A percentile compares a stretch with the other conserved stretches of the same genome.
phyloP scores from a whole-genome alignment of 225 moss, liverwort and hornwort genomes.

The Lunularia cruciata region DNA sequence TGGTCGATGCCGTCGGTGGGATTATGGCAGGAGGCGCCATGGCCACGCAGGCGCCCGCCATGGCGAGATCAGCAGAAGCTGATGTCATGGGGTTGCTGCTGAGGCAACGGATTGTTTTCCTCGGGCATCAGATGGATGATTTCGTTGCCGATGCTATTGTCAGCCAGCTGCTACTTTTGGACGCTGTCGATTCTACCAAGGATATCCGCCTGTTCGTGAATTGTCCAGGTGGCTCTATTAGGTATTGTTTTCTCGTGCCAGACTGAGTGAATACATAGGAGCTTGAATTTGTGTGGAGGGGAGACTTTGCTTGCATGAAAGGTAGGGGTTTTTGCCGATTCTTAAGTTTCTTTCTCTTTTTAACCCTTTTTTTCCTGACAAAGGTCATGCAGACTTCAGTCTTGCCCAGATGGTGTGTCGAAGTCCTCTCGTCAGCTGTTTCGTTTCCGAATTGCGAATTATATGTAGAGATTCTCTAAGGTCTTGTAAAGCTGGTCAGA shows the following conservation, averaged over 20 bases:
- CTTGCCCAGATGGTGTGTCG: no score
- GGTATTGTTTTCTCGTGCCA: conserved; percentile 48
- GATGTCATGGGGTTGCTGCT: conserved; percentile 94
- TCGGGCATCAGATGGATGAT: conserved; percentile 96
- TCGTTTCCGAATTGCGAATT: no score
- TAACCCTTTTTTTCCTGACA: no score
- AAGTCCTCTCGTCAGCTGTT: no score
- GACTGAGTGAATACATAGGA: no score
- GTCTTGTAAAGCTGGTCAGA: no score
- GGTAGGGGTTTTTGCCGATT: neutral
- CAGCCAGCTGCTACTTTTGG: conserved; percentile 92
- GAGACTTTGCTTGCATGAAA: no score
- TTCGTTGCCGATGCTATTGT: conserved; percentile 90
- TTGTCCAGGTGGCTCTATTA: conserved; percentile 91
- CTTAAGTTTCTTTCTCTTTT: neutral
- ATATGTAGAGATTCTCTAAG: no score
- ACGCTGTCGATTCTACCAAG: conserved; percentile 84
- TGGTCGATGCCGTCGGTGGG: conserved; percentile 16
- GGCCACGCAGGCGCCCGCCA: conserved; percentile 68
- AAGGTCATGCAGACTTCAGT: no score
- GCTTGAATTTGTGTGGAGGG: no score
- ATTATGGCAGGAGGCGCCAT: conserved; percentile 38
- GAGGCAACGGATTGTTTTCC: conserved; percentile 83
- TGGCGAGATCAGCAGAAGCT: conserved; percentile 72
- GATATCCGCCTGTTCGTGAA: conserved; percentile 94